A percentile compares a stretch with the other conserved stretches of the same genome.
Conservation (phyloP, 2,329 filamentous ascomycete species). For the Alternaria brassicicola region DNA sequence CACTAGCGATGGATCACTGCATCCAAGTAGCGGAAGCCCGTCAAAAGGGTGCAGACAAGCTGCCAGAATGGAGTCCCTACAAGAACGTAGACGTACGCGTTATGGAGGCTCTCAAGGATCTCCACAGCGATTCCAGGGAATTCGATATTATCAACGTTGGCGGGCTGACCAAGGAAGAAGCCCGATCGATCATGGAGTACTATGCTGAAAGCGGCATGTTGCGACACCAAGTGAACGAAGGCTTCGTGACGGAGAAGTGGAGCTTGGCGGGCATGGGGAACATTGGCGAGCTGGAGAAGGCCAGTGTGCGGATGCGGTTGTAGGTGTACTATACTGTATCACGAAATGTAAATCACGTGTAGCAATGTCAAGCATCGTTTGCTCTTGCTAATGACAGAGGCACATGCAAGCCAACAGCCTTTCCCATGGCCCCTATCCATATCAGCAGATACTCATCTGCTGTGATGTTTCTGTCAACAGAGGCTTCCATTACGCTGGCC, state of each 20-base stretch:
- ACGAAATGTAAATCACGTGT: slow-evolving; percentile 28
- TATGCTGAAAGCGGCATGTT: slow-evolving; percentile 86
- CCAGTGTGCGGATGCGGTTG: slow-evolving; percentile 53
- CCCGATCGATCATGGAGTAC: slow-evolving; percentile 85
- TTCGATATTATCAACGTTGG: slow-evolving; percentile 62
- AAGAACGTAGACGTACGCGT: slow-evolving; percentile 60
- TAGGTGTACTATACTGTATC: slow-evolving; percentile 32
- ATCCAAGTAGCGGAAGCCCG: slow-evolving; percentile 60
- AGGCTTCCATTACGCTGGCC: slow-evolving; percentile 74
- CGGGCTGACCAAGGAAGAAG: slow-evolving; percentile 75
- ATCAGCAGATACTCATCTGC: slow-evolving; percentile 76
- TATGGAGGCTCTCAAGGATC: slow-evolving; percentile 52
- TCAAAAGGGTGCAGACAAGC: slow-evolving; percentile 40
- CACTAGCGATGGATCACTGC: slow-evolving; percentile 71
- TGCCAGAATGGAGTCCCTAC: slow-evolving; percentile 59
- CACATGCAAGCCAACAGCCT: slow-evolving; percentile 77
- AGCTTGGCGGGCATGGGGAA: slow-evolving; percentile 79
- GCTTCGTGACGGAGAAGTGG: slow-evolving; percentile 81
- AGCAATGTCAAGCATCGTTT: slow-evolving; percentile 2
- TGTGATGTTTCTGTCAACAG: slow-evolving; percentile 45
- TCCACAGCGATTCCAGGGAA: slow-evolving; percentile 43
- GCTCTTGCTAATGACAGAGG: slow-evolving; percentile 65
- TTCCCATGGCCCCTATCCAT: slow-evolving; percentile 88
- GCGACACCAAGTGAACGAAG: slow-evolving; percentile 71
- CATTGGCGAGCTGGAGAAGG: slow-evolving; percentile 83